These are phyloP conservation scores for Epichloe festucae DNA, from an alignment of 2,329 filamentous ascomycete species.

Conservation along the genomic window DNA sequence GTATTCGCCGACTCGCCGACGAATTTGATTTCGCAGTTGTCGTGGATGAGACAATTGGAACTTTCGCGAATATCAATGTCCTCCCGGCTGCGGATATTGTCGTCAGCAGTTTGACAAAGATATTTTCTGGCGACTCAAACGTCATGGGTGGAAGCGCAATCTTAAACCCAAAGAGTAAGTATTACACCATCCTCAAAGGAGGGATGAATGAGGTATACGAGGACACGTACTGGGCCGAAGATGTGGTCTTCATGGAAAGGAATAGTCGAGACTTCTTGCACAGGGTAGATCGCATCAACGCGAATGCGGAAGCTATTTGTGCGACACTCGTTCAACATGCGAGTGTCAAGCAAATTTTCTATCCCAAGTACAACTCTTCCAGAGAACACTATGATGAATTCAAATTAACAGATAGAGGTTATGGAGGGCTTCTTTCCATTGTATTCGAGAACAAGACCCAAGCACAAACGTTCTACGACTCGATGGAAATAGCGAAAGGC, in stretches of 20 bases:
- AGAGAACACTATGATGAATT: conserved; percentile 66
- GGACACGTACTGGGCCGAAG: conserved; percentile 89
- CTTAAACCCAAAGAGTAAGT: conserved; percentile 51
- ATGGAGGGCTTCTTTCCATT: conserved; percentile 79
- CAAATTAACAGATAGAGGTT: conserved; percentile 61
- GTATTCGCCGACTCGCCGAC: conserved; percentile 71
- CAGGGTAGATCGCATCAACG: conserved; percentile 73
- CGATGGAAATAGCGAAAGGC: conserved; percentile 77
- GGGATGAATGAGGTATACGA: conserved; percentile 57
- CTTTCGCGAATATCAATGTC: conserved; percentile 91
- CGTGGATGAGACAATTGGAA: conserved; percentile 92
- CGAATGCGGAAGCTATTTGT: conserved; percentile 73
- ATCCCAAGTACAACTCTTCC: conserved; percentile 68
- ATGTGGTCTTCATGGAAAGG: conserved; percentile 86
- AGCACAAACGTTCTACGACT: conserved; percentile 74
- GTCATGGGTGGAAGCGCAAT: conserved; percentile 84
- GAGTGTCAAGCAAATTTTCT: conserved; percentile 66
- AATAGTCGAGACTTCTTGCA: conserved; percentile 87
- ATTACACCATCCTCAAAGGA: conserved; percentile 57
- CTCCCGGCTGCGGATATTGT: conserved; percentile 81
- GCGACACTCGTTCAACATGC: conserved; percentile 49
- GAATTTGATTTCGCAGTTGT: conserved; percentile 80
- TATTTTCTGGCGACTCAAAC: conserved; percentile 95
- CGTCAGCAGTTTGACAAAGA: conserved; percentile 89
- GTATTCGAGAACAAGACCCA: conserved; percentile 60